Evolutionary conservation across 257 asterid genomes (phyloP).

Genomic region (Solanum rostratum): DNA sequence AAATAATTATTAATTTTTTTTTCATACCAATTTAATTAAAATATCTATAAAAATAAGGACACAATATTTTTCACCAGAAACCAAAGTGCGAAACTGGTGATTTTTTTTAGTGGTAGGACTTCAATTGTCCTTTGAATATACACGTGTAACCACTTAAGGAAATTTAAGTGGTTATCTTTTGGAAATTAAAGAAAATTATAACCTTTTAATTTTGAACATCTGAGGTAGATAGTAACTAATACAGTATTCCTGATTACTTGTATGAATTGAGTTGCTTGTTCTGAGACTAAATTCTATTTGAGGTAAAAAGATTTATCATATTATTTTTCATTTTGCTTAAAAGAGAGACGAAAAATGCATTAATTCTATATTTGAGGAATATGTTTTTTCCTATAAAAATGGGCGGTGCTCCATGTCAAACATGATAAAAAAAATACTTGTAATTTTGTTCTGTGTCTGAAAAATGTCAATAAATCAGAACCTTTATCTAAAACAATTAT

Average conservation of each 20-base stretch:
- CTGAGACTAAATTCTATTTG: background rate
- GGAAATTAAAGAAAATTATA: background rate
- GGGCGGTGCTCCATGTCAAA: background rate
- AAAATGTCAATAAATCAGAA: background rate
- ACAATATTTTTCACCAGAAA: too few relatives aligned
- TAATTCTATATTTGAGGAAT: background rate
- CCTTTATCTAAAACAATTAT: background rate
- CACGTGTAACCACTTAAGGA: background rate
- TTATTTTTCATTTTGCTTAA: background rate
- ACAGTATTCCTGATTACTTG: too few relatives aligned
- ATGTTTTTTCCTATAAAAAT: background rate
- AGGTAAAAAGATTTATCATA: background rate
- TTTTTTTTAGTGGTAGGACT: too few relatives aligned
- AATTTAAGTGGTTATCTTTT: background rate
- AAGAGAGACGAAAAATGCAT: background rate
- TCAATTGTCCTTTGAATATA: background rate
- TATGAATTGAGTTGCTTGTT: background rate
- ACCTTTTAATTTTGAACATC: background rate
- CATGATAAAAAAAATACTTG: background rate
- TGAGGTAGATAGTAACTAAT: too few relatives aligned
- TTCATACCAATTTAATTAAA: too few relatives aligned
- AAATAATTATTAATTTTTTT: too few relatives aligned
- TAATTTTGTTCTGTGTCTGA: background rate
- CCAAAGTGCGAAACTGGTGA: too few relatives aligned
- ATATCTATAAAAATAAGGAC: too few relatives aligned